These are phyloP conservation scores for Chernovozyma sophiae-reginae DNA, from an alignment of 1,139 yeast species.

Conservation along the genomic window DNA sequence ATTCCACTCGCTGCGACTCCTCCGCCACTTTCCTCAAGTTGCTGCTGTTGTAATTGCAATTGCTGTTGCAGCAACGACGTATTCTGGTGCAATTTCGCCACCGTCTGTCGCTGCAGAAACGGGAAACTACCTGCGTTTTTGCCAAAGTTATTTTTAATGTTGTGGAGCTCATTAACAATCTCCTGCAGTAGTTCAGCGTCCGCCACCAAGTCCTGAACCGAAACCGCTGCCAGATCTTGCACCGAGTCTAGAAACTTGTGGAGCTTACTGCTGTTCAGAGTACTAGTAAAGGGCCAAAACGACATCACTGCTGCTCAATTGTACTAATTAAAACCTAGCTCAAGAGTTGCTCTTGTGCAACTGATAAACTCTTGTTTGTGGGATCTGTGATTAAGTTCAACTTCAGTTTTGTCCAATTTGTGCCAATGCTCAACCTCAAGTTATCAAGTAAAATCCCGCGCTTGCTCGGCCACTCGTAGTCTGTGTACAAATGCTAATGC, in stretches of 20 bases:
- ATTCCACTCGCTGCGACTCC: too few species aligned
- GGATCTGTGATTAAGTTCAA: too few species aligned
- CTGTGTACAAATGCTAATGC: too few species aligned
- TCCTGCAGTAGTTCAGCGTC: conserved; percentile 39
- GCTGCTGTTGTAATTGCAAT: conserved; percentile 1
- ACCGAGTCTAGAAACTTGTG: conserved; percentile 41
- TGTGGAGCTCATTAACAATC: conserved; percentile 37
- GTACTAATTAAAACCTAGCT: too few species aligned
- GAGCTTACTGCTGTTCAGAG: conserved; percentile 35
- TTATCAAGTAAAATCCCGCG: too few species aligned
- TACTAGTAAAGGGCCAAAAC: conserved; percentile 46
- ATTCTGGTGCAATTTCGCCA: conserved; percentile 3
- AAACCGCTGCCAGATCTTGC: conserved; percentile 30
- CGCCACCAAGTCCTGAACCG: conserved; percentile 32
- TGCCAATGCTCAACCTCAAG: too few species aligned
- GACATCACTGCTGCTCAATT: too few species aligned
- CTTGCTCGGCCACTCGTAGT: too few species aligned
- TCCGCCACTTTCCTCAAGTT: neutral
- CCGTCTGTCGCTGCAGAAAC: conserved; percentile 24
- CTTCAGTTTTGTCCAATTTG: too few species aligned
- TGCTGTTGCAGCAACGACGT: neutral
- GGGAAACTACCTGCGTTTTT: conserved; percentile 24
- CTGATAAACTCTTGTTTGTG: too few species aligned
- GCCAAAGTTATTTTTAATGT: conserved; percentile 31
- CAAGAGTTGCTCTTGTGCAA: too few species aligned